Conservation (phyloP, 1,284 basidiomycete species). For the Ceraceosorus guamensis region DNA sequence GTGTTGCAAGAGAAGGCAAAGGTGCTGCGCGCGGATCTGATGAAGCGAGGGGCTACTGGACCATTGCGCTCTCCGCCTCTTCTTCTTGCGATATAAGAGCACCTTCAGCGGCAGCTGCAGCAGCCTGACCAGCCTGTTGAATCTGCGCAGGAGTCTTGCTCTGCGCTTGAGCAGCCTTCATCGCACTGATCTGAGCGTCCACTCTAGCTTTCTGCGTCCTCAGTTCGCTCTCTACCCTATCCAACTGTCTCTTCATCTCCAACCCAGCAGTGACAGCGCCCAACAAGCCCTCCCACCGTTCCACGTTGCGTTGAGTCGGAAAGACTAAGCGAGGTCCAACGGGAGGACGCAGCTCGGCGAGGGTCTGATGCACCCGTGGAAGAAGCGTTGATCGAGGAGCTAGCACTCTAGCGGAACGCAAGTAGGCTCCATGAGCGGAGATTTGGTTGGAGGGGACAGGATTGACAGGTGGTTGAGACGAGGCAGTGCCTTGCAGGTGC, state of each 20-base stretch:
- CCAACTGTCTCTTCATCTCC: slow-evolving; percentile 44
- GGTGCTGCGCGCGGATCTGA: too few species aligned
- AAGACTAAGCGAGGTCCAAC: slow-evolving; percentile 38
- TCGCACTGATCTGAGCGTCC: background rate
- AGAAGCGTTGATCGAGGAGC: slow-evolving; percentile 36
- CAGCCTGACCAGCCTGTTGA: too few species aligned
- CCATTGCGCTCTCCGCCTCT: too few species aligned
- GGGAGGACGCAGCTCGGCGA: slow-evolving; percentile 34
- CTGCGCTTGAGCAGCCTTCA: too few species aligned
- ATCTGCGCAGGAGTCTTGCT: too few species aligned
- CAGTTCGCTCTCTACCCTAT: slow-evolving; percentile 35
- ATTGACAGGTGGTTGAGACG: slow-evolving; percentile 34
- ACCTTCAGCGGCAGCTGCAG: too few species aligned
- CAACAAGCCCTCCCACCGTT: slow-evolving; percentile 47
- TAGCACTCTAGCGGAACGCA: slow-evolving; percentile 44
- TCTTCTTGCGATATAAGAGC: too few species aligned
- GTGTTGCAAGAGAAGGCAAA: too few species aligned
- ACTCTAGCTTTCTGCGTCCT: slow-evolving; percentile 10
- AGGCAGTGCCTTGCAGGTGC: slow-evolving; percentile 41
- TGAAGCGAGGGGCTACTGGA: too few species aligned
- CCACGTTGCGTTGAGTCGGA: slow-evolving; percentile 41
- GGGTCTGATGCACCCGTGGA: slow-evolving; percentile 28
- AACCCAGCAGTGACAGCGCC: slow-evolving; percentile 43
- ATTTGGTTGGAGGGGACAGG: slow-evolving; percentile 24
- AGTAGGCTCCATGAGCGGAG: slow-evolving; percentile 40